Evolutionary conservation across 1,284 basidiomycete genomes (phyloP).

Genomic region (Porodaedalea pini): DNA sequence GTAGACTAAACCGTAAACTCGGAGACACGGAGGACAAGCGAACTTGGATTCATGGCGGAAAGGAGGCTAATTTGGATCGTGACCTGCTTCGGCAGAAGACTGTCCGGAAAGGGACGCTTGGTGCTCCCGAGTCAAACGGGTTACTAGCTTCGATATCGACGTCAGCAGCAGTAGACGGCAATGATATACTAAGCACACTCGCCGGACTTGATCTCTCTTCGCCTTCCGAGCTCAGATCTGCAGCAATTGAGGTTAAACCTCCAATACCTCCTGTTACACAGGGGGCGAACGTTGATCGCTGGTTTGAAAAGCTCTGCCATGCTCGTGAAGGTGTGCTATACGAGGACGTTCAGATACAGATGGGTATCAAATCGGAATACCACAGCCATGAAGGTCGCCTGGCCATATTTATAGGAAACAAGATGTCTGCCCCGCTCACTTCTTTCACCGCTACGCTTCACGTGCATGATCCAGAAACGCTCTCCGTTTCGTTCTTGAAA

Average conservation of each 20-base stretch:
- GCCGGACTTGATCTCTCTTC: constrained; percentile 77
- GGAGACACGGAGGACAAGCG: constrained; percentile 90
- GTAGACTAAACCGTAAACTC: constrained; percentile 83
- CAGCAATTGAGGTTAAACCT: constrained; percentile 17
- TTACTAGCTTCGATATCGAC: constrained; percentile 29
- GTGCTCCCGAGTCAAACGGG: constrained; percentile 21
- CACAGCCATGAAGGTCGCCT: constrained; percentile 90
- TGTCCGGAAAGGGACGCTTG: constrained; percentile 35
- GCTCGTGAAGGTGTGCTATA: constrained; percentile 87
- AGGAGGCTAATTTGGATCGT: constrained; percentile 82
- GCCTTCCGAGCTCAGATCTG: constrained; percentile 29
- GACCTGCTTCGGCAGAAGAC: constrained; percentile 51
- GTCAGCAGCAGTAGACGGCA: constrained; percentile 32
- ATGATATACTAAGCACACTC: constrained; percentile 72
- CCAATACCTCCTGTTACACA: constrained; percentile 48
- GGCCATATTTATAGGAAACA: constrained; percentile 95
- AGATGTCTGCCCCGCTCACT: constrained; percentile 80
- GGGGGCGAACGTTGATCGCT: constrained; percentile 76
- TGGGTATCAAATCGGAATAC: constrained; percentile 95
- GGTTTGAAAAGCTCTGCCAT: constrained; percentile 86
- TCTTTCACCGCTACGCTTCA: constrained; percentile 87
- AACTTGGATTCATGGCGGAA: constrained; percentile 94
- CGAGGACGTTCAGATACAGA: constrained; percentile 93
- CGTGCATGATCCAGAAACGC: constrained; percentile 66
- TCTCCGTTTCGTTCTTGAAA: constrained; percentile 83